A percentile compares a stretch with the other conserved stretches of the same genome.
phyloP scores from a whole-genome alignment of 176 grass and related monocot genomes.

The Rhipidocladum racemiflorum region DNA sequence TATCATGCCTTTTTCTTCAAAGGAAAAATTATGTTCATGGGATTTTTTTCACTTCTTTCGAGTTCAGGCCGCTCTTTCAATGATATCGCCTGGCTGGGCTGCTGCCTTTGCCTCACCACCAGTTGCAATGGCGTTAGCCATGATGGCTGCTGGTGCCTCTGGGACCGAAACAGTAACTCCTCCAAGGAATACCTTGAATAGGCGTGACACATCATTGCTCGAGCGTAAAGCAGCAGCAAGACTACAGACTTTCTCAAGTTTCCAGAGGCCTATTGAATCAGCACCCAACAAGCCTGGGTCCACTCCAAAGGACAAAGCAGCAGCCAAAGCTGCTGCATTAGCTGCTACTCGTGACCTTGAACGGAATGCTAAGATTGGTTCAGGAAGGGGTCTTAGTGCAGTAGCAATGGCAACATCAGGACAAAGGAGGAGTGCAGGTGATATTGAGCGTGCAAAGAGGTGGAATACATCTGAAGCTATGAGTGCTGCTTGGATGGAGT shows the following conservation, averaged over 20 bases:
- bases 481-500: constrained; percentile 93
- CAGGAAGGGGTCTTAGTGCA: constrained; percentile 91
- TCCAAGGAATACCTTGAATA: constrained; percentile 60
- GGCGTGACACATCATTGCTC: constrained; percentile 61
- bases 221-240: constrained; percentile 67
- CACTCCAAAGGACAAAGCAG: constrained; percentile 81
- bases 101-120: constrained; percentile 99
- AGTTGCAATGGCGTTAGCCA: constrained; percentile 94
- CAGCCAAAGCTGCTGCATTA: constrained; percentile 81
- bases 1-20: constrained; percentile 1
- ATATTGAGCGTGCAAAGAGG: constrained; percentile 87
- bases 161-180: constrained; percentile 73
- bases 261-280: constrained; percentile 75
- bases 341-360: constrained; percentile 90
- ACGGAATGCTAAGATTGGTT: constrained; percentile 91
- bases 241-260: constrained; percentile 76
- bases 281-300: constrained; percentile 53
- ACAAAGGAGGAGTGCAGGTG: constrained; percentile 80
- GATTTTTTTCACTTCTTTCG: constrained; percentile 7
- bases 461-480: constrained; percentile 99
- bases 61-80: constrained; percentile 69
- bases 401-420: constrained; percentile 99
- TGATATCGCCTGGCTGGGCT: constrained; percentile 95
- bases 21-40: constrained; percentile 3
- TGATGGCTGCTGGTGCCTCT: constrained; percentile 94